These are phyloP conservation scores for Nemania abortiva DNA, from an alignment of 2,329 filamentous ascomycete species.

Conservation along the genomic window DNA sequence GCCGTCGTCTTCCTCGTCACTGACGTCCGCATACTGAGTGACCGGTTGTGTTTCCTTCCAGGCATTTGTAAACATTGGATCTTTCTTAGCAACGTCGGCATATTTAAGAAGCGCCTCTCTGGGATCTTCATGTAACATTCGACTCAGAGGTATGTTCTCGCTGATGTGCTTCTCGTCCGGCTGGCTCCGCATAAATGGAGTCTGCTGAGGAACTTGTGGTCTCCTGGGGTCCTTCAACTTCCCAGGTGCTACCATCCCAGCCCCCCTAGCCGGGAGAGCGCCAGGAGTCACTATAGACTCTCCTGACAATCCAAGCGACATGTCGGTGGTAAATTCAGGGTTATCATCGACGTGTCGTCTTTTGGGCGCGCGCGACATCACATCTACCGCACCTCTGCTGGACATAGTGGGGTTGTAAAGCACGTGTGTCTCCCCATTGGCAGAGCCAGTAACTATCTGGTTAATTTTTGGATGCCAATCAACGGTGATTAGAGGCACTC, in stretches of 20 bases:
- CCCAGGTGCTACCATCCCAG: constrained; percentile 83
- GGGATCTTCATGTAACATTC: constrained; percentile 96
- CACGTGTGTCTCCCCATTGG: constrained; percentile 88
- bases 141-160: constrained; percentile 87
- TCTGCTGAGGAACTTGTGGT: constrained; percentile 85
- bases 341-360: constrained; percentile 96
- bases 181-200: constrained; percentile 90
- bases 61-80: constrained; percentile 93
- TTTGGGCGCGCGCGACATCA: constrained; percentile 94
- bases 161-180: constrained; percentile 91
- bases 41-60: constrained; percentile 94
- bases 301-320: constrained; percentile 82
- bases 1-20: constrained; percentile 82
- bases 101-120: constrained; percentile 94
- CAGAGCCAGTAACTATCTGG: constrained; percentile 93
- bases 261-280: constrained; percentile 66
- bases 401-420: constrained; percentile 92
- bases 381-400: constrained; percentile 81
- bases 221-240: constrained; percentile 81
- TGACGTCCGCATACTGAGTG: constrained; percentile 89
- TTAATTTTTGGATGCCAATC: constrained; percentile 96
- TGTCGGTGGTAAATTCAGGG: constrained; percentile 85
- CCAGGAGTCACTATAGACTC: constrained; percentile 83
- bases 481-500: constrained; percentile 83
- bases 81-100: constrained; percentile 90